Evolutionary conservation across 805 yeast genomes (phyloP), one percentile per base, ranked within the genome.

Genomic region (Teunomyces lycoperdinae): DNA sequence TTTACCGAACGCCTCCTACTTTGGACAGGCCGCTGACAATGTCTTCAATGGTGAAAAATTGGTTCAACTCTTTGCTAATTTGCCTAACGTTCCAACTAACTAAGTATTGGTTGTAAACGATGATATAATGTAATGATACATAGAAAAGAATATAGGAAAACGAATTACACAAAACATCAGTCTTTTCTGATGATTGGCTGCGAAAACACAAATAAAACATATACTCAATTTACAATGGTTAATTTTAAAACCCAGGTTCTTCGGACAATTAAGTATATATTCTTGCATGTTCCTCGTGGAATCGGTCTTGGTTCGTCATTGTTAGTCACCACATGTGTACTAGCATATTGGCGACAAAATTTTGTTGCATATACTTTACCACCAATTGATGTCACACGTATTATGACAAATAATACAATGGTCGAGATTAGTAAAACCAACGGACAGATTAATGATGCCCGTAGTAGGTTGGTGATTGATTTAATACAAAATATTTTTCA

Each of bases 1-100:
- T 8, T 70, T 86, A 41, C 92, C 92, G 8, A 80, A 79, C 48
- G 76, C 85, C 0, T 71, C 78, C 1, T 76, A 79, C 48, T 83
- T 83, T 58, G 76, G 76, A 5, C 62, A 63, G 7, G 63, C 67
- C 1, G 68, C 71, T 9, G 78, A 79, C 9, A 76, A 76, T 24
- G 66, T 77, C 3, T 84, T 86, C 58, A 80, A 83, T 61, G 66
- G 79, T 24, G 70, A 69, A 13, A 81, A 79, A 54, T 66, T 85
- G 42, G 82, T 79, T 8, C 70, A 71, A 47, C 53, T 73, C 43
- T 66, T 64, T 44, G 63, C 64, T 30, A 62, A 67, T 48, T 51
- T 70, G 38, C 62, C 68, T 5, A 63, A 63, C 46, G 58, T 64
- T 20, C 52, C 56, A 13, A 40, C 38, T 40, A 46, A 42, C 13